Percentiles rank a stretch among this genome's conserved stretches.
phyloP scores from a whole-genome alignment of 306 rosid species.

The Fagus crenata region DNA sequence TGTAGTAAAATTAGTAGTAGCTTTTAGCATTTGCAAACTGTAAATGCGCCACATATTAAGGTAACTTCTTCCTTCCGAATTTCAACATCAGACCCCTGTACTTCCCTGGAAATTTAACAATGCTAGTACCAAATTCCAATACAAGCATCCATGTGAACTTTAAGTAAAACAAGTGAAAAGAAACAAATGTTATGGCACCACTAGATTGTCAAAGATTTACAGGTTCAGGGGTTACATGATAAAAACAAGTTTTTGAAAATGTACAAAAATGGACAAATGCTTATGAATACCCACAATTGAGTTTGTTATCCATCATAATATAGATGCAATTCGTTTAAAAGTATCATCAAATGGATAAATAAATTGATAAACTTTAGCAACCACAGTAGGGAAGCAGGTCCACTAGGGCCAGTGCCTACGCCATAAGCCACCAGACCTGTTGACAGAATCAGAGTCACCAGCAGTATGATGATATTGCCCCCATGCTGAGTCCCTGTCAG shows the following conservation, averaged over 20 bases:
- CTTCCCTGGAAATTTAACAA: neutral
- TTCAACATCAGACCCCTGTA: too few relatives aligned
- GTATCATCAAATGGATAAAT: neutral
- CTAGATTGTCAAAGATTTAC: slow-evolving; percentile 2
- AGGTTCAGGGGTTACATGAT: neutral
- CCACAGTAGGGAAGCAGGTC: neutral
- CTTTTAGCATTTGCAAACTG: neutral
- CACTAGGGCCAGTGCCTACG: slow-evolving; percentile 19
- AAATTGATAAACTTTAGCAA: neutral
- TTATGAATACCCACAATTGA: neutral
- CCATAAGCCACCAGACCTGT: slow-evolving; percentile 17
- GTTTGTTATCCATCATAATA: neutral
- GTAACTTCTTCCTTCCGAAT: neutral
- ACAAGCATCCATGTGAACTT: neutral
- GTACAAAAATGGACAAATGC: neutral
- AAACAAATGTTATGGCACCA: neutral
- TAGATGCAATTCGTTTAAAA: neutral
- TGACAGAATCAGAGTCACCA: slow-evolving; percentile 23
- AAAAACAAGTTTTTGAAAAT: neutral
- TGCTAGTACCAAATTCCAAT: neutral
- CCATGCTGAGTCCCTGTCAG: slow-evolving; percentile 16
- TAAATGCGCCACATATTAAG: neutral
- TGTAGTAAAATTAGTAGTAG: too few relatives aligned
- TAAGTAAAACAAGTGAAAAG: neutral
- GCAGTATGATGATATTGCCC: slow-evolving; percentile 9